Evolutionary conservation across 371 early-diverging fungal species (phyloP).

Genomic region (Rhizopus arrhizus): DNA sequence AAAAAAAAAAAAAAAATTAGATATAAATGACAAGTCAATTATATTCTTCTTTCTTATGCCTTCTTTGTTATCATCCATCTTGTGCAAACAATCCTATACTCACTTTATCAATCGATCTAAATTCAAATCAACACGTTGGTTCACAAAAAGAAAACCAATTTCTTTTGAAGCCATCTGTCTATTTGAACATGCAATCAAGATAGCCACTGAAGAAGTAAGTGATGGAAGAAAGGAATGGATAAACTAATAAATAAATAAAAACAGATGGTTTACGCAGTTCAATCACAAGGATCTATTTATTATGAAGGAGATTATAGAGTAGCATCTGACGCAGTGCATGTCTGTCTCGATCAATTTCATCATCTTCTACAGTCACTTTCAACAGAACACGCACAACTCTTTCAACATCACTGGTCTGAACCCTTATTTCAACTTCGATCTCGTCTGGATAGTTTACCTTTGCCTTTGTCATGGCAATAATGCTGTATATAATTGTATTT

Average conservation of each 20-base stretch:
- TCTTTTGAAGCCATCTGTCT: background rate
- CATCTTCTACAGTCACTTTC: constrained; percentile 20
- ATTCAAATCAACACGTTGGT: constrained; percentile 20
- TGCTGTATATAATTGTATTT: no score
- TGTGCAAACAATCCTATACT: background rate
- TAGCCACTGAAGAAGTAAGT: constrained; percentile 32
- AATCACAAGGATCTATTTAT: constrained; percentile 31
- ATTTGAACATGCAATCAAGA: constrained; percentile 15
- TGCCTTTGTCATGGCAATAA: background rate
- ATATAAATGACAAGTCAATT: no score
- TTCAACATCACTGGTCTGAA: constrained; percentile 32
- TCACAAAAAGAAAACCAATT: constrained; percentile 12
- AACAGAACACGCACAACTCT: constrained; percentile 15
- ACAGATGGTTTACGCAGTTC: constrained; percentile 32
- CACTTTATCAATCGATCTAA: background rate
- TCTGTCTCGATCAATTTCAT: constrained; percentile 24
- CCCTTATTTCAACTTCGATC: constrained; percentile 28
- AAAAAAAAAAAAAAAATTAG: background rate
- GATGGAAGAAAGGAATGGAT: background rate
- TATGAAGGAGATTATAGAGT: constrained; percentile 26
- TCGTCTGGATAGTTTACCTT: constrained; percentile 24
- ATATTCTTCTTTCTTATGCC: background rate
- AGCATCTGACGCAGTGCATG: constrained; percentile 21
- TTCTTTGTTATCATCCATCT: background rate
- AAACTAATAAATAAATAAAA: background rate